A percentile compares a stretch with the other conserved stretches of the same genome.
phyloP scores from a whole-genome alignment of 345 rosid genomes.

The Linum usitatissimum region DNA sequence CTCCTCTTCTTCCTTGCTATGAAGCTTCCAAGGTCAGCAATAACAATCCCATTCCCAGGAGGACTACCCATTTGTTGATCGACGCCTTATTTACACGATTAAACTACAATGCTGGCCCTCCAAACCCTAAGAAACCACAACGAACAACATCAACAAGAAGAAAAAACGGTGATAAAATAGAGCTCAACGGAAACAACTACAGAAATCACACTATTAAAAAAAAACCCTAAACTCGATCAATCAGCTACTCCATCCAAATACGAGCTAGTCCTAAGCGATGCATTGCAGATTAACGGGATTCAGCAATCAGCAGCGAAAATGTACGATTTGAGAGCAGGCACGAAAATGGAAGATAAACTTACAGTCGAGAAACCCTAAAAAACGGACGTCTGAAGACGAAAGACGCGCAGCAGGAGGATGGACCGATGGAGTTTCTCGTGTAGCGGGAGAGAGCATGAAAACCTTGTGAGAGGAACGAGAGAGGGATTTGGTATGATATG shows the following conservation, averaged over 20 bases:
- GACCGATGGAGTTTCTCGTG: no score
- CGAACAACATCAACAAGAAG: neutral
- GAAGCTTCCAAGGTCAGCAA: conserved; percentile 6
- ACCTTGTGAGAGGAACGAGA: neutral
- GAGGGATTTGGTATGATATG: neutral
- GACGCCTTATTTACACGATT: neutral
- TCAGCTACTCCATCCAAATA: neutral
- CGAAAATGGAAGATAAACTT: neutral
- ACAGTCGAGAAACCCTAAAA: neutral
- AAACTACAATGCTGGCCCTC: neutral
- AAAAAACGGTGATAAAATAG: neutral
- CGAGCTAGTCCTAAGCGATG: neutral
- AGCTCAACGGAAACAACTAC: neutral
- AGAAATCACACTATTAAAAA: no score
- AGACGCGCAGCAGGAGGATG: no score
- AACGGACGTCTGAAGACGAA: neutral
- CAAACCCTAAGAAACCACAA: neutral
- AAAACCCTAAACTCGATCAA: neutral
- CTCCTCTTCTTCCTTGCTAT: conserved; percentile 19
- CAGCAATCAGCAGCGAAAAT: neutral
- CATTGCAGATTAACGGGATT: neutral
- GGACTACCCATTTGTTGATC: conserved; percentile 15
- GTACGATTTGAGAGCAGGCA: neutral
- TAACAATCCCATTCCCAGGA: conserved; percentile 3
- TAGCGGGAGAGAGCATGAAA: neutral